Conservation (phyloP, 2,329 filamentous ascomycete species). For the Sporothrix brasiliensis region DNA sequence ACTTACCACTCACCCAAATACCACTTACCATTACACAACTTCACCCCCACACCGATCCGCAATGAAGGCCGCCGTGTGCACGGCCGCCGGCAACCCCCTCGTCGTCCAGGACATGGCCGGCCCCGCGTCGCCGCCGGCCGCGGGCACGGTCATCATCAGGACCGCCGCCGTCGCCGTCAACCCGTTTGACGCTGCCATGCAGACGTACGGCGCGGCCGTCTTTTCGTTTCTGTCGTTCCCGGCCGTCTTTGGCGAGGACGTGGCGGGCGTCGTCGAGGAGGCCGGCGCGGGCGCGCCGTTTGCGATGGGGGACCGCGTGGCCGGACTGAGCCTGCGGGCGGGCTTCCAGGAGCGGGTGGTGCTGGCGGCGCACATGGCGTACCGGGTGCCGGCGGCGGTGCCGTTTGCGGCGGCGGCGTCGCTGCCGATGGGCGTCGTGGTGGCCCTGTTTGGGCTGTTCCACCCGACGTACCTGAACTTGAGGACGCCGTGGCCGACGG, state of each 20-base stretch:
- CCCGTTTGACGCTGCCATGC: slow-evolving; percentile 39
- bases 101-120: slow-evolving; percentile 4
- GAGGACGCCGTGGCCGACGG: background rate
- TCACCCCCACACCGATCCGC: background rate
- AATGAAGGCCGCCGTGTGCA: slow-evolving; percentile 12
- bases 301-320: slow-evolving; percentile 7
- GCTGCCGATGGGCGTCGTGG: slow-evolving; percentile 20
- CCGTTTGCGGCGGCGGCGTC: background rate
- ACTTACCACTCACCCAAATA: background rate
- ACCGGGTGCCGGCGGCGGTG: background rate
- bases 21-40: background rate
- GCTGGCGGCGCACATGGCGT: background rate
- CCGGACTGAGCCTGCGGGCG: background rate
- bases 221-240: slow-evolving; percentile 38
- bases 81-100: background rate
- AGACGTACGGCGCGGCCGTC: slow-evolving; percentile 38
- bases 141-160: slow-evolving; percentile 34
- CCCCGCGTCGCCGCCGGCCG: background rate
- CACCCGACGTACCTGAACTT: slow-evolving; percentile 1
- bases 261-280: slow-evolving; percentile 36
- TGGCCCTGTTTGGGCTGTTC: slow-evolving; percentile 20
- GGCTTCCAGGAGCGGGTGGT: slow-evolving; percentile 14
- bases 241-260: slow-evolving; percentile 36
- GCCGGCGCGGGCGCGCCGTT: slow-evolving; percentile 30
- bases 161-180: slow-evolving; percentile 39